Conservation (phyloP, 169 alveolate species). For the Cryptosporidium ryanae region DNA sequence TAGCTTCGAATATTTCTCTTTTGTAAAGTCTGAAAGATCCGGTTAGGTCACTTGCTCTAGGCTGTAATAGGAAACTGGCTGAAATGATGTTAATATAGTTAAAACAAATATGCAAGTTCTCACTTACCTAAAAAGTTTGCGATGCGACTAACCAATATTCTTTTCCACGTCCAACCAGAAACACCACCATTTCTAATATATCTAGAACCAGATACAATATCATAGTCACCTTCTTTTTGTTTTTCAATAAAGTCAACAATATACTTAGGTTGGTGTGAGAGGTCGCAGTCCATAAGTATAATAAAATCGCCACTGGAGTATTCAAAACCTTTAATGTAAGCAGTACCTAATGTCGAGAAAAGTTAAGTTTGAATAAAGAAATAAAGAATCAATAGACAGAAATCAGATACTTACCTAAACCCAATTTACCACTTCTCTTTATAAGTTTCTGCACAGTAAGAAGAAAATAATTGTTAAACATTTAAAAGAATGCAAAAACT, state of each 20-base stretch:
- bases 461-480: neutral
- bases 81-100: neutral
- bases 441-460: slow-evolving; percentile 79
- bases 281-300: slow-evolving; percentile 97
- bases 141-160: slow-evolving; percentile 93
- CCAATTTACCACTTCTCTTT: slow-evolving; percentile 93
- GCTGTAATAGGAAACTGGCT: slow-evolving; percentile 86
- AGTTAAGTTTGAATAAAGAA: slow-evolving; percentile 86
- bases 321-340: slow-evolving; percentile 95
- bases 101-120: neutral
- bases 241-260: slow-evolving; percentile 90
- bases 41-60: slow-evolving; percentile 90
- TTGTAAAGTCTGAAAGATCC: slow-evolving; percentile 95
- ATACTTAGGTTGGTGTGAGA: slow-evolving; percentile 97
- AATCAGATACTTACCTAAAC: slow-evolving; percentile 84
- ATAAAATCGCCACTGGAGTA: slow-evolving; percentile 91
- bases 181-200: slow-evolving; percentile 95
- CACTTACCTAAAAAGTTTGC: slow-evolving; percentile 90
- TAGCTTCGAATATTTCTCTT: slow-evolving; percentile 87
- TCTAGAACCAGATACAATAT: slow-evolving; percentile 97
- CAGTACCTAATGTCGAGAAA: slow-evolving; percentile 94
- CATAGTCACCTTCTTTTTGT: slow-evolving; percentile 89
- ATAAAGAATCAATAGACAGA: neutral
- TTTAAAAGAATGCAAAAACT: slow-evolving; percentile 11
- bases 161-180: slow-evolving; percentile 94